Conservation (phyloP, 208 protist genomes). For the Crithidia bombi region DNA sequence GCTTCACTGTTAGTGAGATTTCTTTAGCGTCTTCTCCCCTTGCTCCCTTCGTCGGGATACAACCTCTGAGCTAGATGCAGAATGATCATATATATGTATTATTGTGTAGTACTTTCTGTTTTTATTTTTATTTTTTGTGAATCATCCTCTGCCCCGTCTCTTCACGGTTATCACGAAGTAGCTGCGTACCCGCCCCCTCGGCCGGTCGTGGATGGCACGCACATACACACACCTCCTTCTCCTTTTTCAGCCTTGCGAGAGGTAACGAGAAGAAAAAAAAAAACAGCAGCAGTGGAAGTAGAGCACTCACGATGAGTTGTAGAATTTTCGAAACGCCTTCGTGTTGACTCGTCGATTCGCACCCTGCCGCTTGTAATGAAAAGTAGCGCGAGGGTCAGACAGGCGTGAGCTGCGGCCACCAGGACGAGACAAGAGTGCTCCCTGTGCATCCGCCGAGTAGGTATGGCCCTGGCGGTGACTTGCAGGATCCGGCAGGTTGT, state of each 20-base stretch:
- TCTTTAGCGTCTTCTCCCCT: too few relatives aligned
- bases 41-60: too few relatives aligned
- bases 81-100: too few relatives aligned
- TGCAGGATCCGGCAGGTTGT: constrained; percentile 35
- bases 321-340: constrained; percentile 48
- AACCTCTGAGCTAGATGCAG: too few relatives aligned
- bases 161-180: too few relatives aligned
- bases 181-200: too few relatives aligned
- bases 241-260: neutral
- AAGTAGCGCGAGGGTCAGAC: constrained; percentile 40
- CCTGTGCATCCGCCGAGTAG: constrained; percentile 43
- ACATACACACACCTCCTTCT: too few relatives aligned
- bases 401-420: constrained; percentile 44
- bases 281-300: neutral
- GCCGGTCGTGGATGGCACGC: too few relatives aligned
- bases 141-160: too few relatives aligned
- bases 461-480: constrained; percentile 35
- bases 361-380: constrained; percentile 37
- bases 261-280: constrained; percentile 20
- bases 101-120: too few relatives aligned
- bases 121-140: too few relatives aligned
- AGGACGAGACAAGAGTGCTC: constrained; percentile 65
- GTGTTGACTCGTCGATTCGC: constrained; percentile 32
- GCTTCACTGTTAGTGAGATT: too few relatives aligned
- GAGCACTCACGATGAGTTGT: constrained; percentile 38